These are phyloP conservation scores for Solanum neorickii DNA, from an alignment of 257 asterid genomes.

Conservation along the genomic window DNA sequence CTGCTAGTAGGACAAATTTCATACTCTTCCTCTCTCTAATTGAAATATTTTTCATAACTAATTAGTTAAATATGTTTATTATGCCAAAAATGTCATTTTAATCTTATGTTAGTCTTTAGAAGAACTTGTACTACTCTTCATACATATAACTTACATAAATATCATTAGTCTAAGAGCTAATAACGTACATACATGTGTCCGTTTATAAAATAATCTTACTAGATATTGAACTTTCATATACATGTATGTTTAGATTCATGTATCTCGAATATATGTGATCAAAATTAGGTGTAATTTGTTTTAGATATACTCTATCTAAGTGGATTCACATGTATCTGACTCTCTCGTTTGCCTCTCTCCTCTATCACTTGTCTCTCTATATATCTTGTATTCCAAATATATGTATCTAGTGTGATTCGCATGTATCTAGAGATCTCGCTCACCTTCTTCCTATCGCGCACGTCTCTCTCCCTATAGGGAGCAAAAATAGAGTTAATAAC, in stretches of 20 bases:
- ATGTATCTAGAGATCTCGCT: background rate
- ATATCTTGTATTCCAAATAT: too few species aligned
- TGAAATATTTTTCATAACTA: background rate
- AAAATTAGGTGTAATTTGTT: too few species aligned
- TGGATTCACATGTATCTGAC: too few species aligned
- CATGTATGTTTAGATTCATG: too few species aligned
- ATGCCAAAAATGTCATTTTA: background rate
- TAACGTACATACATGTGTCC: background rate
- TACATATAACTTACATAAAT: background rate
- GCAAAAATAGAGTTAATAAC: too few species aligned
- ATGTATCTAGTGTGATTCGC: background rate
- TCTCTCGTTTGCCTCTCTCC: too few species aligned
- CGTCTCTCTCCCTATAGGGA: too few species aligned
- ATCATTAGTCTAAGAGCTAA: background rate
- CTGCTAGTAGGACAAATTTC: background rate
- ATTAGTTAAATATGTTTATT: background rate
- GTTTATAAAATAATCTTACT: background rate
- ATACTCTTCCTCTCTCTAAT: background rate
- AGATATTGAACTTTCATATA: background rate
- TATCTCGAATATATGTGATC: too few species aligned
- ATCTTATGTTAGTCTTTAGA: background rate
- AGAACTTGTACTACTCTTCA: background rate
- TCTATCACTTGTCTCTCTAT: too few species aligned
- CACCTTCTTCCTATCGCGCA: too few species aligned
- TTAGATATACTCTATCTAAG: too few species aligned